Conservation (phyloP, 163 green algal genomes). For the Scenedesmus sp. region DNA sequence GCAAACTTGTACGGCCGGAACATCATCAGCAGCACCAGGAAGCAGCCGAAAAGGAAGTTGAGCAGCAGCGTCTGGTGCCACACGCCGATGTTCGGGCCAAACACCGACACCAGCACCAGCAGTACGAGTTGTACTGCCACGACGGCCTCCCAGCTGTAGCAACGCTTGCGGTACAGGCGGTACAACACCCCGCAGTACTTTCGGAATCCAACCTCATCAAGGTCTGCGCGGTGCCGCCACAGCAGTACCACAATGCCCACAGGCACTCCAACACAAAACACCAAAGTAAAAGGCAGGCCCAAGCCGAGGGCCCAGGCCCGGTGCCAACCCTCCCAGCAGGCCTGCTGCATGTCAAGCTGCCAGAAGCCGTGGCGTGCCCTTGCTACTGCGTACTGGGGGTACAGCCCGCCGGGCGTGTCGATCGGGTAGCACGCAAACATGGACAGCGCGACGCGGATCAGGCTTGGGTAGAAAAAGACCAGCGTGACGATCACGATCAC, state of each 20-base stretch:
- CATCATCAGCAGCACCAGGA: neutral
- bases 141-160: slow-evolving; percentile 11
- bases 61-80: slow-evolving; percentile 16
- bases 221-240: neutral
- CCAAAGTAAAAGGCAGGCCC: neutral
- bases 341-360: slow-evolving; percentile 4
- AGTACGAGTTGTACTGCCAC: slow-evolving; percentile 5
- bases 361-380: neutral
- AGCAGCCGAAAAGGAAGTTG: neutral
- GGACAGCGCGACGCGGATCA: neutral
- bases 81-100: slow-evolving; percentile 1
- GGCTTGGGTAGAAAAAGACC: slow-evolving; percentile 10
- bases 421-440: slow-evolving; percentile 20
- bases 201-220: neutral
- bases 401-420: neutral
- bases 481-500: neutral
- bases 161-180: neutral
- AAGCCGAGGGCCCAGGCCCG: slow-evolving; percentile 5
- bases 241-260: neutral
- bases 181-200: slow-evolving; percentile 1
- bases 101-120: slow-evolving; percentile 24
- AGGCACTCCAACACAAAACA: slow-evolving; percentile 27
- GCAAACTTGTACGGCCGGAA: neutral
- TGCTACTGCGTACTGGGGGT: slow-evolving; percentile 2
- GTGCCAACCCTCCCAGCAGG: slow-evolving; percentile 30